A percentile compares a stretch with the other conserved stretches of the same genome.
phyloP scores from a whole-genome alignment of 352 stramenopile species.

The Globisporangium lucens region DNA sequence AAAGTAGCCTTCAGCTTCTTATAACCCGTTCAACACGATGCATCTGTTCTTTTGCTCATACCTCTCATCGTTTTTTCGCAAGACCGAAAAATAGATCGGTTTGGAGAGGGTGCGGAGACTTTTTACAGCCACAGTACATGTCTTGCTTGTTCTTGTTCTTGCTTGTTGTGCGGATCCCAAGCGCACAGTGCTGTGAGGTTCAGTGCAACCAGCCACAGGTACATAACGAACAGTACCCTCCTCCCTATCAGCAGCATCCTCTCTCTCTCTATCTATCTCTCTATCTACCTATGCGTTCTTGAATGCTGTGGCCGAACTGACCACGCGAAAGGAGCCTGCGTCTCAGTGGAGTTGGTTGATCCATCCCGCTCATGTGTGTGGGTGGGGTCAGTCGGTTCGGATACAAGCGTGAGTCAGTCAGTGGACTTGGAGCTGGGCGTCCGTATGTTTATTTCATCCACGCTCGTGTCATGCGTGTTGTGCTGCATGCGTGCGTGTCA shows the following conservation, averaged over 20 bases:
- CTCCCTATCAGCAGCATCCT: neutral
- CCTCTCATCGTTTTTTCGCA: too few species aligned
- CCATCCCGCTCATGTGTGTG: neutral
- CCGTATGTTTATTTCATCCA: too few species aligned
- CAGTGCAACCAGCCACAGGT: neutral
- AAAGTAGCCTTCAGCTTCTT: too few species aligned
- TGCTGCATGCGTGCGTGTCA: neutral
- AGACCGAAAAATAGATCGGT: too few species aligned
- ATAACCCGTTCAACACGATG: too few species aligned
- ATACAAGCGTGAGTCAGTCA: neutral
- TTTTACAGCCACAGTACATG: too few species aligned
- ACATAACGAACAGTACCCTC: neutral
- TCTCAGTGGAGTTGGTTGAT: neutral
- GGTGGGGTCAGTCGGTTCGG: neutral
- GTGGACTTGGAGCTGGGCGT: neutral
- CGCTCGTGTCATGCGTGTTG: too few species aligned
- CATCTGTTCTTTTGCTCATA: too few species aligned
- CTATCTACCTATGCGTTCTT: neutral
- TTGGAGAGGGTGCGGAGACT: too few species aligned
- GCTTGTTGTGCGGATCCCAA: neutral
- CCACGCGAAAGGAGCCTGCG: neutral
- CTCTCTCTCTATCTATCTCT: neutral
- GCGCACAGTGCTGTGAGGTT: neutral
- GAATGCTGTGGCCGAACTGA: neutral
- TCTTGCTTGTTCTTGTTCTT: neutral